Percentiles rank a stretch among this genome's conserved stretches.
phyloP scores from a whole-genome alignment of 2,329 filamentous ascomycete genomes.

The Beauveria pseudobassiana region DNA sequence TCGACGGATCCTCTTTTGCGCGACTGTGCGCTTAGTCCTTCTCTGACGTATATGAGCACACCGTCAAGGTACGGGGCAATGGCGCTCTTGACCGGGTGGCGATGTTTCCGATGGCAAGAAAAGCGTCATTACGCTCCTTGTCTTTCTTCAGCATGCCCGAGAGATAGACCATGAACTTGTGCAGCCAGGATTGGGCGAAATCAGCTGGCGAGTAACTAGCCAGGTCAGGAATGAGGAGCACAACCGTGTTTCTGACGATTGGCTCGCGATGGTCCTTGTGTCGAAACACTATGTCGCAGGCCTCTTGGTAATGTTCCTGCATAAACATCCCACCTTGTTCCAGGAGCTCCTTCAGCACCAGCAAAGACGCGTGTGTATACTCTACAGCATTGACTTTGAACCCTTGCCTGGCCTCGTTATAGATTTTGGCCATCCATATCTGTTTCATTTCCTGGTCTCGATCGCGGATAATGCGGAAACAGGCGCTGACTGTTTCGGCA shows the following conservation, averaged over 20 bases:
- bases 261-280: conserved; percentile 89
- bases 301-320: conserved; percentile 87
- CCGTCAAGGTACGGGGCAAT: conserved; percentile 94
- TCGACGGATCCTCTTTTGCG: conserved; percentile 56
- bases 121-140: conserved; percentile 88
- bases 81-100: conserved; percentile 89
- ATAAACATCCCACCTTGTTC: conserved; percentile 98
- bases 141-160: conserved; percentile 91
- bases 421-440: conserved; percentile 85
- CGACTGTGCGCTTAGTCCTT: conserved; percentile 78
- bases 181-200: conserved; percentile 79
- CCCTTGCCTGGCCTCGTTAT: conserved; percentile 73
- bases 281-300: conserved; percentile 85
- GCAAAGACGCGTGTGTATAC: conserved; percentile 84
- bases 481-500: conserved; percentile 87
- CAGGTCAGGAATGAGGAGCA: conserved; percentile 83
- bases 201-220: conserved; percentile 88
- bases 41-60: conserved; percentile 86
- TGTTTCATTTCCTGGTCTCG: conserved; percentile 83
- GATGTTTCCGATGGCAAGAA: conserved; percentile 91
- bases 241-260: conserved; percentile 81
- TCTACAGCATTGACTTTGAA: conserved; percentile 77
- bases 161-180: conserved; percentile 95
- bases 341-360: conserved; percentile 87
- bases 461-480: conserved; percentile 91